Conservation (phyloP, 495 filamentous ascomycete species). For the Penicillium ucsense region DNA sequence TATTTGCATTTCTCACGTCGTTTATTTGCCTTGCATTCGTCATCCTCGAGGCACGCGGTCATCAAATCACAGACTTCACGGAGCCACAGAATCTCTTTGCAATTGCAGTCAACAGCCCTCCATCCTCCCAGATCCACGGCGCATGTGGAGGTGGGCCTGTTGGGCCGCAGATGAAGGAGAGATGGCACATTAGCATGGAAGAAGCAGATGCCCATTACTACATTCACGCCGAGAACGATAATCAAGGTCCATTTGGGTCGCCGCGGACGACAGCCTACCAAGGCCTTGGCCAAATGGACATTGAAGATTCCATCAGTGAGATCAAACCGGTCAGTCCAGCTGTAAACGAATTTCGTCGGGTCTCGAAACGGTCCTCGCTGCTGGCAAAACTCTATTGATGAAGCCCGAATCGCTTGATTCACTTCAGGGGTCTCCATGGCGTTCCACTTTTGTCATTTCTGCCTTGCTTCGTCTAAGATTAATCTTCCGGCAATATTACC, state of each 20-base stretch:
- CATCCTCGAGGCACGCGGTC: constrained; percentile 33
- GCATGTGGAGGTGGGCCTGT: constrained; percentile 56
- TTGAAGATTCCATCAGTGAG: constrained; percentile 6
- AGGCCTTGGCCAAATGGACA: constrained; percentile 9
- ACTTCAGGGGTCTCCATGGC: not conserved
- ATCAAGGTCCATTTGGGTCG: not conserved
- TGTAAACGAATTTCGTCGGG: constrained; percentile 22
- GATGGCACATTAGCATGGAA: constrained; percentile 48
- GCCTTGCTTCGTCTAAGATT: no score
- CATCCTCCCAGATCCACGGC: constrained; percentile 42
- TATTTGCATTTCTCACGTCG: constrained; percentile 53
- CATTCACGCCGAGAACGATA: constrained; percentile 25
- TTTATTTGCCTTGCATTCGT: constrained; percentile 50
- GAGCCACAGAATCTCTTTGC: constrained; percentile 66
- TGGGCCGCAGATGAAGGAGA: constrained; percentile 40
- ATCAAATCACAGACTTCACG: constrained; percentile 63
- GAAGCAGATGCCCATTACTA: constrained; percentile 30
- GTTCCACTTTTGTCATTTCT: not conserved
- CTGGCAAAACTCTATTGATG: constrained; percentile 20
- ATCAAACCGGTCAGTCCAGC: constrained; percentile 18
- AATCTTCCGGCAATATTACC: no score
- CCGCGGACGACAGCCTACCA: not conserved
- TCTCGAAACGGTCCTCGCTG: constrained; percentile 17
- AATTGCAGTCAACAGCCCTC: constrained; percentile 58
- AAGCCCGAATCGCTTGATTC: no score